Evolutionary conservation across 192 early-diverging fungal genomes (phyloP), one percentile per base, ranked within the genome.

Genomic region (Coemansia aciculifera): DNA sequence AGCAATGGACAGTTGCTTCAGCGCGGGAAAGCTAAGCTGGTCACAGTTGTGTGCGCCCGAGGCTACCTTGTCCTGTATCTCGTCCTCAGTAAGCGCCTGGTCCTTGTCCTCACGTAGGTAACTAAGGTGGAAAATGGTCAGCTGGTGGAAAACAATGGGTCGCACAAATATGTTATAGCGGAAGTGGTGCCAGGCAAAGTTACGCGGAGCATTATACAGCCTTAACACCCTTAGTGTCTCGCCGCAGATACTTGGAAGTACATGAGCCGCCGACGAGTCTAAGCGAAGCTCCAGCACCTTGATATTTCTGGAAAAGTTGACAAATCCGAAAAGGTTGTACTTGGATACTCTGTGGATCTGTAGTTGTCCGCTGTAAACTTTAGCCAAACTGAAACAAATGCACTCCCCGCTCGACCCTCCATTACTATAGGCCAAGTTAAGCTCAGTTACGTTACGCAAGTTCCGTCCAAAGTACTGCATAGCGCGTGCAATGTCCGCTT

Each of bases 161-260:
- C 11, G 54, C 3, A 2, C 54, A n/a, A 31, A 54, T 13, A 15
- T 29, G 51, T 54, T 24, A 10, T 54, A 54, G 21, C 48, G 48
- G 19, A 49, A 49, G 19, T 49, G 48, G 19, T 49, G 48, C 48
- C 48, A 49, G 6, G 48, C 21, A 54, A 54, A 54, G 51, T 54
- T 54, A 11, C 12, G 51, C 21, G 51, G 51, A 54, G 10, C 51
- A 23, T 29, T 3, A 29, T 6, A 23, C 11, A 54, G 24, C 51
- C 11, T 31, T 29, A 54, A 9, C 2, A 24, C 21, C 21, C 1
- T 31, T 3, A 57, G 54, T 7, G 54, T 57, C 59, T 40, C 38
- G 37, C 59, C 59, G 10, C 31, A 34, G 5, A 34, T n/a, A 34
- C 24, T 5, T 15, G 54, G 27, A 29, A 57, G 54, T 15, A 57